Base-by-base conservation (phyloP, 2,329 filamentous ascomycete species). In the Xylaria sp. region DNA sequence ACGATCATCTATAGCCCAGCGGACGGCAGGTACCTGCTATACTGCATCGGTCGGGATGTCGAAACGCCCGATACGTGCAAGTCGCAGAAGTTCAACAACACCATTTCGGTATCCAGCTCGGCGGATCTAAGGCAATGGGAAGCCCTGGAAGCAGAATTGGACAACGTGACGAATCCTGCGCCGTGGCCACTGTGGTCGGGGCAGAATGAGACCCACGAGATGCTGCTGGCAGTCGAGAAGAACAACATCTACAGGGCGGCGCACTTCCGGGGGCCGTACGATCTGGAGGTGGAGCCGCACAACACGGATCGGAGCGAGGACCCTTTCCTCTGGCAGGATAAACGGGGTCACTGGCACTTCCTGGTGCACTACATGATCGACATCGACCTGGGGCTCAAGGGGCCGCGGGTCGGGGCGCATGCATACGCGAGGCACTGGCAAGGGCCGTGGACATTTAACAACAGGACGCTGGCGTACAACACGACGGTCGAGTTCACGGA, bases 21-120 rank as follows among this genome's bases (percentile, higher is more conserved):
- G 0, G 83, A 85, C n/a, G 43, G 77, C 1, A 77, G 76, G 23
- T 85, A 83, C 48, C 72, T 86, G 0, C 69, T 85, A 1, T 84
- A 84, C 66, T 77, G 78, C 25, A 86, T 85, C 45, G 83, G 83
- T 4, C 76, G 74, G 56, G 73, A 78, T 52, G 68, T 77, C 1
- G 72, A 71, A 10, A 61, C 73, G 3, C 73, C 73, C 0, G 59
- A 68, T 13, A 70, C 67, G 15, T 78, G 76, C 15, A 62, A 57
- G 25, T 78, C 75, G 4, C 72, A 70, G 30, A 76, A 76, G 41
- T 76, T 72, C 68, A 66, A 68, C 13, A 76, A 78, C 50, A 77
- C 73, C 60, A 74, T 80, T 68, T 79, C 77, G 1, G 73, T 80
- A 72, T 79, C 45, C 20, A 76, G 72, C 67, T 73, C 76, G 1